Evolutionary conservation across 371 early-diverging fungal species (phyloP).

Genomic region (Entomophthora muscae): DNA sequence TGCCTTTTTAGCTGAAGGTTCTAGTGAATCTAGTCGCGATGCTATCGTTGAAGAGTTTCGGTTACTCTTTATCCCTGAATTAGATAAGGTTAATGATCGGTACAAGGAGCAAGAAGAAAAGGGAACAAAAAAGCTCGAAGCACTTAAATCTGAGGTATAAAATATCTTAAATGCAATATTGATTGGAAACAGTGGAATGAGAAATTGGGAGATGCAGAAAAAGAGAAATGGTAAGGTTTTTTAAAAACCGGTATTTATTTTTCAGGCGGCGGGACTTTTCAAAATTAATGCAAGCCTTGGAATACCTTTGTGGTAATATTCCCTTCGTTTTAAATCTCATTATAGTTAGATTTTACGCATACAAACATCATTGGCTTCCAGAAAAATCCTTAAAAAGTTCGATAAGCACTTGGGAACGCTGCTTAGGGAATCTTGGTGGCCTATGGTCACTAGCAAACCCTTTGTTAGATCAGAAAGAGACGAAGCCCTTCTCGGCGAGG

Average conservation of each 20-base stretch:
- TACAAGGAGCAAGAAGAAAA: slow-evolving; percentile 24
- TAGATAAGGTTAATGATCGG: slow-evolving; percentile 30
- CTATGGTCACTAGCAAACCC: slow-evolving; percentile 20
- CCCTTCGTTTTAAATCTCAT: background rate
- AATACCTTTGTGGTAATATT: slow-evolving; percentile 19
- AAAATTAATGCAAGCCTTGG: slow-evolving; percentile 24
- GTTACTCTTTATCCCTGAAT: slow-evolving; percentile 19
- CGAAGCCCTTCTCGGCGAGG: slow-evolving; percentile 25
- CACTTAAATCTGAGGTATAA: slow-evolving; percentile 18
- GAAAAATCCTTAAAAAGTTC: slow-evolving; percentile 41
- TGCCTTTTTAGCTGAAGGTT: background rate
- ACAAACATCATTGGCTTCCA: slow-evolving; percentile 36
- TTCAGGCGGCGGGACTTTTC: slow-evolving; percentile 22
- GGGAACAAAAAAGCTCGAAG: slow-evolving; percentile 15
- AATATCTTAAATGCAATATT: background rate
- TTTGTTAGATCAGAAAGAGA: slow-evolving; percentile 35
- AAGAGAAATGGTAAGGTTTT: slow-evolving; percentile 23
- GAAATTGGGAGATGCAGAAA: slow-evolving; percentile 18
- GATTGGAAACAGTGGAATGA: slow-evolving; percentile 19
- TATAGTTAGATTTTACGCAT: slow-evolving; percentile 25
- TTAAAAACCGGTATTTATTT: background rate
- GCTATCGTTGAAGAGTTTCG: slow-evolving; percentile 16
- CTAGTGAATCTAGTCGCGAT: slow-evolving; percentile 9
- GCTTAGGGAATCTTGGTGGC: slow-evolving; percentile 27
- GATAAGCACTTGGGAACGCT: slow-evolving; percentile 23